Evolutionary conservation across 2,329 filamentous ascomycete species (phyloP), one percentile per base, ranked within the genome.

Genomic region (Aspergillus tamarii): DNA sequence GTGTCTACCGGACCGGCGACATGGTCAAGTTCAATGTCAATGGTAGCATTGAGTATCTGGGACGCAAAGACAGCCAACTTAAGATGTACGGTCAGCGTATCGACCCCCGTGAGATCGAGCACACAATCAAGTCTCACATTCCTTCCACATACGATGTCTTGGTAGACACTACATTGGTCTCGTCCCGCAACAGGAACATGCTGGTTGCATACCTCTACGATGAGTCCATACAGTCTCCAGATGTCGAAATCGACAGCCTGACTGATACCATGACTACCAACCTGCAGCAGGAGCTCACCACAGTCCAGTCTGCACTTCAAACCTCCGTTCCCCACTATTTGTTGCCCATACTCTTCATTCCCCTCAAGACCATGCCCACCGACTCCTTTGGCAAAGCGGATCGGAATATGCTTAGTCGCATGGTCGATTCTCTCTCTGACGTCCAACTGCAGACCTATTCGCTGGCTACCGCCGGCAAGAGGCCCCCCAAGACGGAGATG

Each of bases 31-130:
- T 76, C 58, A 74, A 73, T 50, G 59, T 72, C 1, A 72, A 80
- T 63, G 78, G 78, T 1, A 75, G 74, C 3, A 61, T 77, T 8
- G 68, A 73, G 41, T 76, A 73, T 58, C 67, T 88, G 30, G 87
- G 87, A 5, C 83, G 89, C 52, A 88, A 87, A 68, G 88, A 91
- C 66, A 83, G 84, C 48, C 88, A 88, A 72, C 84, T 89, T 63
- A 91, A 91, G 74, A 74, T 91, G 10, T 80, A 83, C 6, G 91
- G 90, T 19, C 88, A 86, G 68, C 80, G 88, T 54, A 85, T 89
- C 63, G 90, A 88, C 75, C 81, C 87, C 41, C 81, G 77, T 48
- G 83, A 82, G 70, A 82, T 82, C 14, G 45, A 48, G 45, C 45
- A 48, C 12, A 11, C 21, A 12, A 48, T 48, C 14, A 48, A 23